Evolutionary conservation across 176 grass and related monocot genomes (phyloP), one percentile per base, ranked within the genome.

Genomic region (Puya raimondii): DNA sequence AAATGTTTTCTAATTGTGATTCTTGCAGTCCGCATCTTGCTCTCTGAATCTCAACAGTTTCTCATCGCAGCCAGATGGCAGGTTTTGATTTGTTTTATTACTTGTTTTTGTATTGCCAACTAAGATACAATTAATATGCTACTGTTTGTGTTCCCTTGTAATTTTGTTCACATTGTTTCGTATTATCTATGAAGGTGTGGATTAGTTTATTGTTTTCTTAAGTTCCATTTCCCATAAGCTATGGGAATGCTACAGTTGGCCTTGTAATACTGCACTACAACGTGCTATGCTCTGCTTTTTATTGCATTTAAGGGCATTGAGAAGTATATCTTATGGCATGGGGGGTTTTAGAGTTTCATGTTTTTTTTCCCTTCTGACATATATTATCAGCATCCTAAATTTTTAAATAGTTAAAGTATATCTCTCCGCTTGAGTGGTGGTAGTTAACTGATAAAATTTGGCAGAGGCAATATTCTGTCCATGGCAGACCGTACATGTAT

Each of bases 41-140:
- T 97, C 84, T n/a, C 86, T 97, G 81, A 80, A 75, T 50, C 84
- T 97, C 59, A 97, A 92, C 70, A 85, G 27, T 89, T 97, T 92
- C 56, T 77, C 79, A 3, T 75, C 77, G 67, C 89, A 87, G 73
- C 76, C 81, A 73, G 89, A 97, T 54, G 87, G 82, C 73, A 97
- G 93, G 93, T 97, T 76, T 27, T 67, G 21, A 47, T 64, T 49
- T 82, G 21, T 63, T 33, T 67, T 48, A 67, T 14, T 79, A 42
- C 47, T 25, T 74, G 66, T 65, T 48, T 10, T 52, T 67, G 48
- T 13, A 48, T 52, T 68, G n/a, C n/a, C 33, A 52, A 48, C 20
- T 52, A 74, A 33, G 29, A 33, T 33, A 6, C 29, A 33, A 6
- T 33, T 33, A 33, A 33, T 33, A 33, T 33, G 5, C 29, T 33